Percentiles rank a stretch among this genome's conserved stretches.
These are phyloP conservation scores for Phytophthora niederhauseri DNA, from an alignment of 352 stramenopile species.

Conservation along the genomic window DNA sequence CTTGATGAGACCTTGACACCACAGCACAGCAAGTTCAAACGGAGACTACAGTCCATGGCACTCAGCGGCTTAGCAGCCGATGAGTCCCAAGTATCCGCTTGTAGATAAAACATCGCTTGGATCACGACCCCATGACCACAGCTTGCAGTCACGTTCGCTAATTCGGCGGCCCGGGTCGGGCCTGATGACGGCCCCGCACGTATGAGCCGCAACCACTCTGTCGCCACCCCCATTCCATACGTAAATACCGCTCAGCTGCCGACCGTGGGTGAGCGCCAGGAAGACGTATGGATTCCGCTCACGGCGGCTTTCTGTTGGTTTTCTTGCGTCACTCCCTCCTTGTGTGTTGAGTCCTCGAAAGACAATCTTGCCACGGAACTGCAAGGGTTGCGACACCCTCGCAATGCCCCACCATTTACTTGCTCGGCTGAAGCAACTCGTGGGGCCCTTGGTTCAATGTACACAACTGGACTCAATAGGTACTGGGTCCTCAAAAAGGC, in stretches of 20 bases:
- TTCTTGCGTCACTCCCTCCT: neutral
- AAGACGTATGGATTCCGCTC: neutral
- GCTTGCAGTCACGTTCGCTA: neutral
- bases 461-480: too few relatives aligned
- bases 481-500: neutral
- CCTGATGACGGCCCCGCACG: too few relatives aligned
- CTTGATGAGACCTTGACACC: neutral
- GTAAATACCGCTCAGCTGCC: neutral
- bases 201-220: neutral
- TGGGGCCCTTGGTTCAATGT: too few relatives aligned
- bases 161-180: neutral
- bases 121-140: neutral
- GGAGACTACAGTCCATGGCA: neutral
- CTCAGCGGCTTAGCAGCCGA: too few relatives aligned
- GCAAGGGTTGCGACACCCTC: neutral
- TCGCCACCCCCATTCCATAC: neutral
- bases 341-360: too few relatives aligned
- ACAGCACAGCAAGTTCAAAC: neutral
- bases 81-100: neutral
- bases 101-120: neutral
- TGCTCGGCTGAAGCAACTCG: neutral
- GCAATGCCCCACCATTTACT: too few relatives aligned
- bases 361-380: too few relatives aligned
- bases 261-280: constrained; percentile 2
- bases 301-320: neutral